A percentile compares a stretch with the other conserved stretches of the same genome.
Conservation (phyloP, 2,329 filamentous ascomycete species). For the Pezicula radicicola region DNA sequence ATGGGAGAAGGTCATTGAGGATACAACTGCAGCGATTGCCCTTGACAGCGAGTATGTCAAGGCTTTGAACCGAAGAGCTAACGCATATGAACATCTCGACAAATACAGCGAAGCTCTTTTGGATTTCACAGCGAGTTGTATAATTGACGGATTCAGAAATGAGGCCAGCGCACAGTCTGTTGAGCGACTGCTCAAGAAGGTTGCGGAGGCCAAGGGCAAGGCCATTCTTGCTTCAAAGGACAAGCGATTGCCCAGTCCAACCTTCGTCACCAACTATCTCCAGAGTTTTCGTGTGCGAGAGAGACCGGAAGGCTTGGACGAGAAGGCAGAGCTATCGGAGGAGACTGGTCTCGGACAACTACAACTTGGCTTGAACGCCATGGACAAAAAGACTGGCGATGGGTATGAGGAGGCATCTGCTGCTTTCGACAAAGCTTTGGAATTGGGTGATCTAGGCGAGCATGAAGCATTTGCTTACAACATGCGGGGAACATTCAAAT, state of each 20-base stretch:
- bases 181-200: conserved; percentile 92
- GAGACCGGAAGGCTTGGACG: conserved; percentile 78
- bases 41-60: conserved; percentile 97
- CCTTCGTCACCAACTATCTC: conserved; percentile 97
- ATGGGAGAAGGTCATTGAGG: conserved; percentile 95
- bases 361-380: conserved; percentile 75
- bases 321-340: conserved; percentile 72
- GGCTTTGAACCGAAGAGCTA: conserved; percentile 92
- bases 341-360: conserved; percentile 82
- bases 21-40: conserved; percentile 90
- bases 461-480: conserved; percentile 92
- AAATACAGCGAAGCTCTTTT: conserved; percentile 92
- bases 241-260: conserved; percentile 88
- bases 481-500: conserved; percentile 93
- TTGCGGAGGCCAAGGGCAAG: conserved; percentile 91
- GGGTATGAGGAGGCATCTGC: conserved; percentile 85
- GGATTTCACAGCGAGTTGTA: conserved; percentile 98
- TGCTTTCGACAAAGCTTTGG: conserved; percentile 84
- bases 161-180: conserved; percentile 85
- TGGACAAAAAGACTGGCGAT: conserved; percentile 84
- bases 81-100: conserved; percentile 91
- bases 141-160: conserved; percentile 96
- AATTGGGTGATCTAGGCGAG: conserved; percentile 75
- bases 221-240: conserved; percentile 76
- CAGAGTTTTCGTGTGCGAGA: conserved; percentile 91